phyloP scores from a whole-genome alignment of 192 early-diverging fungal species.

The Podila minutissima region DNA sequence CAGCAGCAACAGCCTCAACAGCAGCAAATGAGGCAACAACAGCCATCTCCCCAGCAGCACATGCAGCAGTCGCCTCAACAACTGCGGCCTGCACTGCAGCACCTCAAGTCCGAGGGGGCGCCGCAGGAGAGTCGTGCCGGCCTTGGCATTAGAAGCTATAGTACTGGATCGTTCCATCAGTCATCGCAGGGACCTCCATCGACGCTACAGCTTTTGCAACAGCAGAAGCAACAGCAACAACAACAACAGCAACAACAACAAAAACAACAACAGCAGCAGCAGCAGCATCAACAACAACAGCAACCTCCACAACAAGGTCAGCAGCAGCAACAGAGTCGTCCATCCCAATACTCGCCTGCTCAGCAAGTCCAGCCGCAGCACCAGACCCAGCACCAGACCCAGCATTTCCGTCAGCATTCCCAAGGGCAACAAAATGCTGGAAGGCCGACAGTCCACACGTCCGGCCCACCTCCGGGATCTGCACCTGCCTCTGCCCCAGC shows the following conservation, averaged over 20 bases:
- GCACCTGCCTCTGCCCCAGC: neutral
- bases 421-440: neutral
- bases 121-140: neutral
- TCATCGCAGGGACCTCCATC: neutral
- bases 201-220: neutral
- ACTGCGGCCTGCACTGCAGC: neutral
- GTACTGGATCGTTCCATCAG: neutral
- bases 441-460: neutral
- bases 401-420: neutral
- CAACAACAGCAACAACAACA: constrained; percentile 4
- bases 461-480: neutral
- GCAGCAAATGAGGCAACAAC: neutral
- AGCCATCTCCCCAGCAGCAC: constrained; percentile 6
- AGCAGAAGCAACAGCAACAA: neutral
- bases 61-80: neutral
- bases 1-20: constrained; percentile 6
- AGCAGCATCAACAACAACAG: neutral
- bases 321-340: constrained; percentile 13
- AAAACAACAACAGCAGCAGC: neutral
- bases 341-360: neutral
- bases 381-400: neutral
- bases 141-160: neutral
- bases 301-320: neutral
- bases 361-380: neutral
- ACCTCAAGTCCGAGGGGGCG: neutral